Evolutionary conservation across 2,329 filamentous ascomycete genomes (phyloP).

Genomic region (Volutella citrinella): DNA sequence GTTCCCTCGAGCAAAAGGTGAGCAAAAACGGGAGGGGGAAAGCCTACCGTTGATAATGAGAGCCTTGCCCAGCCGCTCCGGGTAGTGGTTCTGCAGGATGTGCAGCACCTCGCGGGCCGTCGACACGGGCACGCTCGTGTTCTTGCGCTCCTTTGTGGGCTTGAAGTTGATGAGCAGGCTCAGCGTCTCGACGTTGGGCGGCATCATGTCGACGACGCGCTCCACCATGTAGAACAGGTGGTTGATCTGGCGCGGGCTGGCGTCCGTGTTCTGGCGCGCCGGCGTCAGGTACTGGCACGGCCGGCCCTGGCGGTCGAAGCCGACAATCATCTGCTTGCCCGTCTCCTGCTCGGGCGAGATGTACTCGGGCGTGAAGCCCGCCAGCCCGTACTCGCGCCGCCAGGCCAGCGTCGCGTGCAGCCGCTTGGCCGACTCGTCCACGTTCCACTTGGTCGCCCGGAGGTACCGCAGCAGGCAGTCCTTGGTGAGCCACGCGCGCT

Average conservation of each 20-base stretch:
- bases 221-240: constrained; percentile 97
- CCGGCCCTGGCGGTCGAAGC: constrained; percentile 81
- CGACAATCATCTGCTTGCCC: constrained; percentile 87
- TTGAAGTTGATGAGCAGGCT: constrained; percentile 92
- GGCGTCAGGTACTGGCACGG: constrained; percentile 91
- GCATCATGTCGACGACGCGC: constrained; percentile 82
- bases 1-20: neutral
- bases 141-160: constrained; percentile 69
- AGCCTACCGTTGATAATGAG: constrained; percentile 80
- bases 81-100: constrained; percentile 94
- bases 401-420: constrained; percentile 78
- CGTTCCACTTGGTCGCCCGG: constrained; percentile 87
- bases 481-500: constrained; percentile 85
- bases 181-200: constrained; percentile 80
- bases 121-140: constrained; percentile 68
- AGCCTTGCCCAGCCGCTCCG: constrained; percentile 83
- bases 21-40: neutral
- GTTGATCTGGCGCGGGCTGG: constrained; percentile 81
- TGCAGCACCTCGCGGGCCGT: constrained; percentile 80
- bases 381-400: constrained; percentile 86
- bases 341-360: constrained; percentile 94
- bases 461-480: constrained; percentile 93
- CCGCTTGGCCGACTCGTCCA: constrained; percentile 73
- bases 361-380: constrained; percentile 76
- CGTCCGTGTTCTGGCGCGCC: constrained; percentile 87